phyloP scores from a whole-genome alignment of 1,284 basidiomycete species.

The Inonotus hispidus region DNA sequence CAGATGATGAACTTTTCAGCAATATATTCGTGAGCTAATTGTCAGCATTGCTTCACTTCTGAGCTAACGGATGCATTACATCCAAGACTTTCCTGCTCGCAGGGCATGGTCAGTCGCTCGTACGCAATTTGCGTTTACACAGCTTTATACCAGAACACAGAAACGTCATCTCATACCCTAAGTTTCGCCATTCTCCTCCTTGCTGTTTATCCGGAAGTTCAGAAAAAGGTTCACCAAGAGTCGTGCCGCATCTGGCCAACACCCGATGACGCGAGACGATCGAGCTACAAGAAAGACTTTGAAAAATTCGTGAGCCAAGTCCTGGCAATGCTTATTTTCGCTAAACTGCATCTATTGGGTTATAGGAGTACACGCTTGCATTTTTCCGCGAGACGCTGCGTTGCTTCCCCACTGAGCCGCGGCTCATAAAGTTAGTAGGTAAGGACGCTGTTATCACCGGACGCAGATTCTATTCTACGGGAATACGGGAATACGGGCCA shows the following conservation, averaged over 20 bases:
- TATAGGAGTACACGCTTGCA: constrained; percentile 26
- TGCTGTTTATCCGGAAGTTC: constrained; percentile 31
- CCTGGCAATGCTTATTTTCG: not conserved
- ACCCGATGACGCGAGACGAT: not conserved
- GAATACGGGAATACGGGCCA: not conserved
- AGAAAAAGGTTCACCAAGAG: constrained; percentile 30
- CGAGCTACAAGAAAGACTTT: constrained; percentile 23
- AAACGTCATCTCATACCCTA: constrained; percentile 33
- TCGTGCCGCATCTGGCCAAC: constrained; percentile 23
- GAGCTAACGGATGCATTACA: too few relatives aligned
- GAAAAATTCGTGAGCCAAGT: constrained; percentile 22
- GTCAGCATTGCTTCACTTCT: too few relatives aligned
- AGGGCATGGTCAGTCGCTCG: constrained; percentile 1
- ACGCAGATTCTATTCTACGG: constrained; percentile 26
- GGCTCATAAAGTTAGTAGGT: constrained; percentile 36
- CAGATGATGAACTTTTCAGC: constrained; percentile 15
- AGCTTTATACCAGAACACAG: constrained; percentile 7
- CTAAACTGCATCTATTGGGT: not conserved
- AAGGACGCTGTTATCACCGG: constrained; percentile 31
- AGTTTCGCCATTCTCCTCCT: constrained; percentile 31
- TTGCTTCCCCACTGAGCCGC: constrained; percentile 31
- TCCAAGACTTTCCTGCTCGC: constrained; percentile 10
- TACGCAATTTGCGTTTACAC: not conserved
- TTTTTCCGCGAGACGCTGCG: constrained; percentile 33
- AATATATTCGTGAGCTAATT: constrained; percentile 10